Conservation (phyloP, 257 asterid species). For the Rauvolfia tetraphylla region DNA sequence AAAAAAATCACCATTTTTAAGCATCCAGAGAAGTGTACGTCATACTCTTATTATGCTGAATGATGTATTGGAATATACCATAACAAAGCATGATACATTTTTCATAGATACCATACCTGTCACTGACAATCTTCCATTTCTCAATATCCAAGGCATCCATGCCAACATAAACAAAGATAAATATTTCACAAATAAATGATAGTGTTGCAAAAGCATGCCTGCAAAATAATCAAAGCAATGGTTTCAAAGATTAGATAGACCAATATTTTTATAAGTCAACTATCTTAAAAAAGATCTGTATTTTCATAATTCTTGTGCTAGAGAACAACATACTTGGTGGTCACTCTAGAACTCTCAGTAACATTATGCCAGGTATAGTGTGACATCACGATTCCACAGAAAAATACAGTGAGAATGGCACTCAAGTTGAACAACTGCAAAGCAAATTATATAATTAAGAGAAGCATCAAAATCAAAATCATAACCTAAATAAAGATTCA, state of each 20-base stretch:
- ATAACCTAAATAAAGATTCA: background rate
- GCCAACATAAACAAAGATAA: conserved; percentile 92
- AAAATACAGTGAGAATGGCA: conserved; percentile 96
- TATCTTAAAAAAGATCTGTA: background rate
- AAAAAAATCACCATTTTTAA: background rate
- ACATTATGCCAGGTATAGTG: conserved; percentile 99
- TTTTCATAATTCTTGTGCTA: background rate
- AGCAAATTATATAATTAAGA: conserved; percentile 16
- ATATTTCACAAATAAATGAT: conserved; percentile 88
- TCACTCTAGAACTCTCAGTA: conserved; percentile 90
- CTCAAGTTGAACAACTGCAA: conserved; percentile 82
- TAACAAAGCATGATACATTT: background rate
- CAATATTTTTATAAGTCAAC: background rate
- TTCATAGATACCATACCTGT: conserved; percentile 46
- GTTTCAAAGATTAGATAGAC: conserved; percentile 6
- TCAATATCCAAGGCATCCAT: conserved; percentile 99
- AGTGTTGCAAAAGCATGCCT: conserved; percentile 95
- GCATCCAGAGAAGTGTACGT: background rate
- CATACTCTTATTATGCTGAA: background rate
- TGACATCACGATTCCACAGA: conserved; percentile 98
- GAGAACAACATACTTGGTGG: conserved; percentile 70
- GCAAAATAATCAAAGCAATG: conserved; percentile 26
- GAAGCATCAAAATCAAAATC: background rate
- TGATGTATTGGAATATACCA: background rate
- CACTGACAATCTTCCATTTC: conserved; percentile 80